Base-by-base conservation (phyloP, 2,329 filamentous ascomycete species). In the Talaromyces sp. region DNA sequence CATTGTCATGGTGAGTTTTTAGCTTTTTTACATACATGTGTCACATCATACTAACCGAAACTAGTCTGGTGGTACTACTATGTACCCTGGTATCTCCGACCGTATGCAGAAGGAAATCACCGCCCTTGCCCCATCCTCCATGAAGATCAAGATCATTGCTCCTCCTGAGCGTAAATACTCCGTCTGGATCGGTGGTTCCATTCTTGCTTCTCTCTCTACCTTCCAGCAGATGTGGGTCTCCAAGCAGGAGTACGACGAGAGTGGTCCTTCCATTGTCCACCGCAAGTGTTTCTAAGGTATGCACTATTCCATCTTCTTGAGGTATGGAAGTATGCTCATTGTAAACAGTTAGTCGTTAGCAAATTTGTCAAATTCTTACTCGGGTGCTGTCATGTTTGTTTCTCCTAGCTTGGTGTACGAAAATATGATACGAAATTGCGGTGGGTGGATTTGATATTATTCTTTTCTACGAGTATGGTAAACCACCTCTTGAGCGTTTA, bases 161-260 rank as follows among this genome's bases (percentile, higher is more conserved):
- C 95, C 95, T 76, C 95, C 95, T 74, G 95, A 99, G 91, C 92
- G 95, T 85, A 99, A 99, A 89, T 99, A 99, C 92, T 98, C 95
- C 71, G 95, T 99, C 88, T 99, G 95, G 95, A 99, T 99, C 83
- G 95, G 95, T 95, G 95, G 95, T 89, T 99, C 95, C 83, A 99
- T 99, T 86, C 86, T 99, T 79, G 95, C 95, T 76, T 99, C 95
- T 71, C 91, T 99, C 78, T 99, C 95, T 75, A 99, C 95, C 84
- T 99, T 99, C 94, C 95, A 99, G 89, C 95, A 99, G 87, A 99
- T 99, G 95, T 99, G 95, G 95, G 98, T 99, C 90, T 99, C 95
- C 78, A 99, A 99, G 93, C 95, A 99, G 87, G 94, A 98, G 88
- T 98, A 98, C 90, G 95, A 99, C 87, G 95, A 98, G 92, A 95